Conservation (phyloP, 352 stramenopile species). For the Phytophthora sp. region DNA sequence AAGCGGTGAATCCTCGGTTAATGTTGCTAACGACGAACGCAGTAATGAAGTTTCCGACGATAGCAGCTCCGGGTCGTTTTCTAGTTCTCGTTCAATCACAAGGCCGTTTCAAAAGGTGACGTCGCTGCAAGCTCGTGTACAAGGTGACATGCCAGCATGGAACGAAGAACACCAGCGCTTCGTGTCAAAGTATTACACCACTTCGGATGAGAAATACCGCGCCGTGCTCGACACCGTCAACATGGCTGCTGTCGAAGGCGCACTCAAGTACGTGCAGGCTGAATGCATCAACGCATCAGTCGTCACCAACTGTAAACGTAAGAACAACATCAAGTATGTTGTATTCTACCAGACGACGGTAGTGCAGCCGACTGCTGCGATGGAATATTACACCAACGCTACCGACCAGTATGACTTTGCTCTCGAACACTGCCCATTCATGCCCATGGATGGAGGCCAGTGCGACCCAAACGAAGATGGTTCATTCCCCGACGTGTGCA, state of each 20-base stretch:
- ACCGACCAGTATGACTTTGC: conserved; percentile 37
- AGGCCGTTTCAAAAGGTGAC: conserved; percentile 46
- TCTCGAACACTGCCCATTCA: conserved; percentile 56
- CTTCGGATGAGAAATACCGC: conserved; percentile 48
- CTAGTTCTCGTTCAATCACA: background rate
- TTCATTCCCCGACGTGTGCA: conserved; percentile 41
- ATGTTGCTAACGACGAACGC: background rate
- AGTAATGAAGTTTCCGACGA: background rate
- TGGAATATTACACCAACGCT: conserved; percentile 47
- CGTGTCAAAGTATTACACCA: conserved; percentile 43
- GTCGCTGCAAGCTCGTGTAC: conserved; percentile 55
- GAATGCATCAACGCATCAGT: conserved; percentile 62
- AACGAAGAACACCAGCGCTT: conserved; percentile 38
- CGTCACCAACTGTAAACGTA: conserved; percentile 49
- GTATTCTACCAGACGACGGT: conserved; percentile 70
- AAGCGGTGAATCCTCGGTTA: background rate
- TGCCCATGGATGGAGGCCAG: conserved; percentile 64
- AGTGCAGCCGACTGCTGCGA: conserved; percentile 47
- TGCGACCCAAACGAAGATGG: conserved; percentile 55
- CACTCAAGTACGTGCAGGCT: conserved; percentile 66
- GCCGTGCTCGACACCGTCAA: conserved; percentile 60
- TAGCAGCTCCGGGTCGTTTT: background rate
- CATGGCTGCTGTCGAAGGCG: conserved; percentile 57
- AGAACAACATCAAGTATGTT: conserved; percentile 66
- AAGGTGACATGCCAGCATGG: conserved; percentile 54